phyloP scores from a whole-genome alignment of 495 filamentous ascomycete species.

The Penicillium coprophilum region DNA sequence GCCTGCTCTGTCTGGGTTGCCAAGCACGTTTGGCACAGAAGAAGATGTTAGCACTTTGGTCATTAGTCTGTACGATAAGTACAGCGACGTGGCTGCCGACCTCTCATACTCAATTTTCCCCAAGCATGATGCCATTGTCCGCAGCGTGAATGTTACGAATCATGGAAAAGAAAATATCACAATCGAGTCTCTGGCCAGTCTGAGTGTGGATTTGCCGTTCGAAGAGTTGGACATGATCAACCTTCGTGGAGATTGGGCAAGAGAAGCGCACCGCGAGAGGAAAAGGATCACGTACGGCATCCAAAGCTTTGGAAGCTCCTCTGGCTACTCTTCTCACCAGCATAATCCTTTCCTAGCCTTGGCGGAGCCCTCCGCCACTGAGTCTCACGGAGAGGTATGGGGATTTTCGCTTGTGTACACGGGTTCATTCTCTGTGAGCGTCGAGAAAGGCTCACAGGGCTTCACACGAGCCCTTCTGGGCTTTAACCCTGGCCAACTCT shows the following conservation, averaged over 20 bases:
- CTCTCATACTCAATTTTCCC: conserved; percentile 57
- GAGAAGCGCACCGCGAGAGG: conserved; percentile 44
- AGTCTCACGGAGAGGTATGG: conserved; percentile 52
- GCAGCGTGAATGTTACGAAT: conserved; percentile 53
- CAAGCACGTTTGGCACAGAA: conserved; percentile 49
- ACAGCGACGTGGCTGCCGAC: conserved; percentile 48
- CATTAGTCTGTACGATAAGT: conserved; percentile 51
- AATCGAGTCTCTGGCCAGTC: conserved; percentile 50
- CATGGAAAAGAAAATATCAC: conserved; percentile 45
- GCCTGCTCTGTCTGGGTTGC: conserved; percentile 46
- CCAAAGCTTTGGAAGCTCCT: conserved; percentile 50
- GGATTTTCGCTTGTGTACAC: conserved; percentile 57
- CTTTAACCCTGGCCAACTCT: conserved; percentile 51
- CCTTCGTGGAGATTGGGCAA: conserved; percentile 53
- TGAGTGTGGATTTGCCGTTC: conserved; percentile 53
- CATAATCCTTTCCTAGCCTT: conserved; percentile 57
- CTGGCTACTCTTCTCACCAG: conserved; percentile 54
- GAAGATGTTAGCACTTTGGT: conserved; percentile 51
- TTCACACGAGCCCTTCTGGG: conserved; percentile 52
- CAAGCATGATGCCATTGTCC: conserved; percentile 50
- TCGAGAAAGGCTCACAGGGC: conserved; percentile 56
- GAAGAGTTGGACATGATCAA: conserved; percentile 56
- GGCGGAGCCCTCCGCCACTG: conserved; percentile 49
- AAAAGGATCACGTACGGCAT: conserved; percentile 38
- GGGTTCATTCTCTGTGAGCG: conserved; percentile 50